A percentile compares a stretch with the other conserved stretches of the same genome.
phyloP scores from a whole-genome alignment of 768 basidiomycete species.

The Tricholoma furcatifolium region DNA sequence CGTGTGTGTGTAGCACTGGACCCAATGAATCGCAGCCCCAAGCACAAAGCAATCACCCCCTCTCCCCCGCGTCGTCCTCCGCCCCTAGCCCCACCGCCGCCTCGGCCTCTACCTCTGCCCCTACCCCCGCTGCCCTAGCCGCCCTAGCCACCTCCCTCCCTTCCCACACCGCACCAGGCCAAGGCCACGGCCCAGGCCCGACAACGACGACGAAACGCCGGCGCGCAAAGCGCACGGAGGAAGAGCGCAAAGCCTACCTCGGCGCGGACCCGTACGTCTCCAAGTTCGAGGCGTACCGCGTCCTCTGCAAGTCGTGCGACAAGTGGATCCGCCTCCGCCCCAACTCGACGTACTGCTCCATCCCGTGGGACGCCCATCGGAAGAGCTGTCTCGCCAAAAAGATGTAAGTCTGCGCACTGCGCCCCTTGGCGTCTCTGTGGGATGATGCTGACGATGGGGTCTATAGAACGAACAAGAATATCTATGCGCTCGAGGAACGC shows the following conservation, averaged over 20 bases:
- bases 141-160: conserved; percentile 16
- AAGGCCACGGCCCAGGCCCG: conserved; percentile 20
- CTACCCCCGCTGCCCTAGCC: conserved; percentile 16
- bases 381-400: conserved; percentile 82
- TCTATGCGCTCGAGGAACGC: conserved; percentile 59
- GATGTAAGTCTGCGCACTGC: too few species aligned
- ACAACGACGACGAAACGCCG: conserved; percentile 55
- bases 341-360: conserved; percentile 86
- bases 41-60: too few species aligned
- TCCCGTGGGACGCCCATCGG: conserved; percentile 84
- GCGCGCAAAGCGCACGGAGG: conserved; percentile 74
- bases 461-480: conserved; percentile 43
- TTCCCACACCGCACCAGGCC: conserved; percentile 39
- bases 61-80: not conserved
- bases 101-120: conserved; percentile 3
- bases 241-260: conserved; percentile 71
- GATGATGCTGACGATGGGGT: too few species aligned
- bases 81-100: not conserved
- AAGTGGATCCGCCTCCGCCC: conserved; percentile 86
- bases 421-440: too few species aligned
- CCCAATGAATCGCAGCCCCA: not conserved
- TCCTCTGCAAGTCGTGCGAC: conserved; percentile 76
- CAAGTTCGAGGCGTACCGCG: conserved; percentile 78
- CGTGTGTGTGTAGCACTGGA: not conserved
- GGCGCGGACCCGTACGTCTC: conserved; percentile 74